Conservation (phyloP, 2,329 filamentous ascomycete genomes). For the Chaetomium olivaceum region DNA sequence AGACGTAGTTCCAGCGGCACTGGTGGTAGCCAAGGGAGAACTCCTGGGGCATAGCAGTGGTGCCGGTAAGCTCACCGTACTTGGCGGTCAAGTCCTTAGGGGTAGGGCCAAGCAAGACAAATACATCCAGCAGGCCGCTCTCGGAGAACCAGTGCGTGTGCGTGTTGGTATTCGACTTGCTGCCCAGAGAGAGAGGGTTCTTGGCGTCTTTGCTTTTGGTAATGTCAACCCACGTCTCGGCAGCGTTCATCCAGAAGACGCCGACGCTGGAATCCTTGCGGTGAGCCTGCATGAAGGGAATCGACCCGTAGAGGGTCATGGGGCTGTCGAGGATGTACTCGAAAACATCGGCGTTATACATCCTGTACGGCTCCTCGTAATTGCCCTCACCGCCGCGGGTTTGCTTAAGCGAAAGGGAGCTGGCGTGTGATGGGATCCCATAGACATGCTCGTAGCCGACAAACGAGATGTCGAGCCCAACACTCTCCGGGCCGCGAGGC, state of each 20-base stretch:
- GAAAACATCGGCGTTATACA: slow-evolving; percentile 97
- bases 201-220: slow-evolving; percentile 72
- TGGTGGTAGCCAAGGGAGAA: slow-evolving; percentile 95
- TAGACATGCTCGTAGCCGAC: slow-evolving; percentile 89
- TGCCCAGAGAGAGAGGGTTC: slow-evolving; percentile 76
- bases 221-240: slow-evolving; percentile 97
- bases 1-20: slow-evolving; percentile 98
- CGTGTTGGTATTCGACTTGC: slow-evolving; percentile 69
- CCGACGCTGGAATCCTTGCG: slow-evolving; percentile 90
- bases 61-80: slow-evolving; percentile 89
- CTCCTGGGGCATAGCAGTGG: slow-evolving; percentile 85
- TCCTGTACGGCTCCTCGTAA: slow-evolving; percentile 83
- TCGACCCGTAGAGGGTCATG: slow-evolving; percentile 97
- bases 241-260: slow-evolving; percentile 95
- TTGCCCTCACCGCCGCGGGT: slow-evolving; percentile 86
- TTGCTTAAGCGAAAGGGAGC: slow-evolving; percentile 82
- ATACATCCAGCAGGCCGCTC: slow-evolving; percentile 83
- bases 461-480: slow-evolving; percentile 89
- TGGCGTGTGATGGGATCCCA: slow-evolving; percentile 91
- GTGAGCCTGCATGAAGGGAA: slow-evolving; percentile 97
- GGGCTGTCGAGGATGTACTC: slow-evolving; percentile 96
- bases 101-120: slow-evolving; percentile 88
- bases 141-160: slow-evolving; percentile 98
- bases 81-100: slow-evolving; percentile 77
- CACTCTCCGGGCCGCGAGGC: slow-evolving; percentile 89